Percentiles rank a stretch among this genome's conserved stretches.
Evolutionary conservation across 768 basidiomycete genomes (phyloP).

Genomic region (Termitomyces sp.): DNA sequence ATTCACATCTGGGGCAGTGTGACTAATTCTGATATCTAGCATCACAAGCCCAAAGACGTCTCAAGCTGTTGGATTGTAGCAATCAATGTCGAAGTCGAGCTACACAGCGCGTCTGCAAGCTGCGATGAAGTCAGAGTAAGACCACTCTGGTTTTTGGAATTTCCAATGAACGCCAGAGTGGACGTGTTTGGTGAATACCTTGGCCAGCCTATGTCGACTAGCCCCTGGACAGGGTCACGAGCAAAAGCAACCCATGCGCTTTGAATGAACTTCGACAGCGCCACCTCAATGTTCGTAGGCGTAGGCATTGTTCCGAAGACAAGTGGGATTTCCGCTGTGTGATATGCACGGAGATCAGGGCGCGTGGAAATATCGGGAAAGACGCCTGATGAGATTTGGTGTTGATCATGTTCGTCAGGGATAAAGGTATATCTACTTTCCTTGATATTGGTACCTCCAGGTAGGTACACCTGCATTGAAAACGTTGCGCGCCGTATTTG

Average conservation of each 20-base stretch:
- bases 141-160: constrained; percentile 9
- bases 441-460: constrained; percentile 16
- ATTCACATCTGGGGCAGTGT: too few species aligned
- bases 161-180: constrained; percentile 9
- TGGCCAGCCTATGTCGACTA: constrained; percentile 19
- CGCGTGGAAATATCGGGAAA: constrained; percentile 29
- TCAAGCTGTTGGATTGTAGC: neutral
- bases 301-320: constrained; percentile 27
- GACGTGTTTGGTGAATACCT: constrained; percentile 10
- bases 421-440: constrained; percentile 11
- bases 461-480: constrained; percentile 8
- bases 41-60: neutral
- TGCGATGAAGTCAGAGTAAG: neutral
- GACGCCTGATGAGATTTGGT: constrained; percentile 16
- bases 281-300: constrained; percentile 16
- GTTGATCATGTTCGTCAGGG: constrained; percentile 16
- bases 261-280: constrained; percentile 28
- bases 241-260: constrained; percentile 35
- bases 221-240: constrained; percentile 25
- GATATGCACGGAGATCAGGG: constrained; percentile 28
- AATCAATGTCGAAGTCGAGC: neutral
- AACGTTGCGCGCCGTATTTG: neutral
- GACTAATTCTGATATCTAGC: too few species aligned
- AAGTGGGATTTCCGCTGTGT: constrained; percentile 31
- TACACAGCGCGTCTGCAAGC: neutral